Conservation (phyloP, 1,284 basidiomycete species). For the Cryptococcus maquisensis region DNA sequence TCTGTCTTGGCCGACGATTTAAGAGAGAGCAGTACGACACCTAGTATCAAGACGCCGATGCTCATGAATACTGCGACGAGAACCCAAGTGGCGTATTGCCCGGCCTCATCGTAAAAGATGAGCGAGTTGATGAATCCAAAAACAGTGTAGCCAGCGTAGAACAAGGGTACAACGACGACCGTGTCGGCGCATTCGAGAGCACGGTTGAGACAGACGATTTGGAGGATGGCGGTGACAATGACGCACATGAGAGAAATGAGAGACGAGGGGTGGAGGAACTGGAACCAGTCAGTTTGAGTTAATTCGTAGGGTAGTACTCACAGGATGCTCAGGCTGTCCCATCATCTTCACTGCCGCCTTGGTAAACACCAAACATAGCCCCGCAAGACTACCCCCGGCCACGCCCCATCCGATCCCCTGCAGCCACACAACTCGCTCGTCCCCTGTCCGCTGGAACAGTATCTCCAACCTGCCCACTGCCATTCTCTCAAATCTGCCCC, state of each 20-base stretch:
- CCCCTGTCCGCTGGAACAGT: slow-evolving; percentile 72
- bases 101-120: slow-evolving; percentile 74
- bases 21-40: slow-evolving; percentile 58
- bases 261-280: slow-evolving; percentile 70
- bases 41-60: slow-evolving; percentile 75
- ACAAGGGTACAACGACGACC: slow-evolving; percentile 67
- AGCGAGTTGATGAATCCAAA: slow-evolving; percentile 64
- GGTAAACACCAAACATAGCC: slow-evolving; percentile 83
- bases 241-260: slow-evolving; percentile 80
- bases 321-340: slow-evolving; percentile 39
- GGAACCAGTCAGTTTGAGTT: slow-evolving; percentile 2
- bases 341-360: slow-evolving; percentile 60
- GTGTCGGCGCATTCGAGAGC: slow-evolving; percentile 63
- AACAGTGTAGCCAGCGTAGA: slow-evolving; percentile 64
- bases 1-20: slow-evolving; percentile 40
- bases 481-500: slow-evolving; percentile 55
- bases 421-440: slow-evolving; percentile 77
- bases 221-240: slow-evolving; percentile 70
- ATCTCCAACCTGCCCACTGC: slow-evolving; percentile 63
- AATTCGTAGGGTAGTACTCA: slow-evolving; percentile 13
- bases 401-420: slow-evolving; percentile 89
- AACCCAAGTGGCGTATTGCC: slow-evolving; percentile 76
- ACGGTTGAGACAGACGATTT: slow-evolving; percentile 85
- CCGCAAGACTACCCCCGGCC: slow-evolving; percentile 80
- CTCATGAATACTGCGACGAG: slow-evolving; percentile 80